Percentiles rank a stretch among this genome's conserved stretches.
These are phyloP conservation scores for Botrytis squamosa DNA, from an alignment of 2,329 filamentous ascomycete genomes.

Conservation along the genomic window DNA sequence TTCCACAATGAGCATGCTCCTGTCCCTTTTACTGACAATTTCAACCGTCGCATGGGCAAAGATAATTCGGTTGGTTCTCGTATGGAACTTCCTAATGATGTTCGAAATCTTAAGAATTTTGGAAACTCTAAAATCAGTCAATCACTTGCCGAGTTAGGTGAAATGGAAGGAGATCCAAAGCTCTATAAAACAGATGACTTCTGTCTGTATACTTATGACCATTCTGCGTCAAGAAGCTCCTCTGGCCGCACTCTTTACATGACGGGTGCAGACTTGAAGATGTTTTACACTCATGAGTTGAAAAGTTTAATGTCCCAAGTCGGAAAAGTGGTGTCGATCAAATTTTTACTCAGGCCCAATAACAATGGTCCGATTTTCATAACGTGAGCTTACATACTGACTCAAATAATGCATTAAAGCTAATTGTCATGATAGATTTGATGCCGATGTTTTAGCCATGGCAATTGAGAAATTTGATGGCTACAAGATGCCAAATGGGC, in stretches of 20 bases:
- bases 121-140: background rate
- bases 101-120: background rate
- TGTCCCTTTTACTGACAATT: background rate
- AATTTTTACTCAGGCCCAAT: conserved; percentile 17
- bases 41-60: background rate
- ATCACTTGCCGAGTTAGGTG: background rate
- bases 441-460: background rate
- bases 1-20: conserved; percentile 17
- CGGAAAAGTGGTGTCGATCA: conserved; percentile 32
- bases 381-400: conserved; percentile 26
- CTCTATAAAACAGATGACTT: background rate
- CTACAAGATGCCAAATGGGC: conserved; percentile 12
- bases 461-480: conserved; percentile 18
- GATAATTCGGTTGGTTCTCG: background rate
- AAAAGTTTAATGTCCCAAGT: conserved; percentile 27
- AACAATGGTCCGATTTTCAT: conserved; percentile 26
- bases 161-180: conserved; percentile 14
- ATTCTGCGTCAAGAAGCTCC: background rate
- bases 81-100: conserved; percentile 18
- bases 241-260: conserved; percentile 26
- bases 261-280: conserved; percentile 14
- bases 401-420: background rate
- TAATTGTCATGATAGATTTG: conserved; percentile 14
- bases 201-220: background rate
- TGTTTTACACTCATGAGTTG: conserved; percentile 28